A percentile compares a stretch with the other conserved stretches of the same genome.
These are phyloP conservation scores for Metschnikowia amazonensis DNA, from an alignment of 805 yeast species.

Conservation along the genomic window DNA sequence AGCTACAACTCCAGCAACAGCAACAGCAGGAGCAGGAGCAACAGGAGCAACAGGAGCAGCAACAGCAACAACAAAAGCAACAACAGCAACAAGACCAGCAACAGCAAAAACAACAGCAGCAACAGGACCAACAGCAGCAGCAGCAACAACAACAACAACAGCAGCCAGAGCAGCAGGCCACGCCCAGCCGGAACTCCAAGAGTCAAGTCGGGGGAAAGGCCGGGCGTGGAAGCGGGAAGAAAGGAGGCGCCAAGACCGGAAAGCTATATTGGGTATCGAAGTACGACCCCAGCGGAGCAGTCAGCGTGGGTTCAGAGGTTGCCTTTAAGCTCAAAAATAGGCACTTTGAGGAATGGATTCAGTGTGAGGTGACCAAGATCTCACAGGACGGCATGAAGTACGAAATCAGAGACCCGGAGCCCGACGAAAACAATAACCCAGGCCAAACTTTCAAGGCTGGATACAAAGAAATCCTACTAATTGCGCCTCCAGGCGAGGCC, in stretches of 20 bases:
- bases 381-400: slow-evolving; percentile 66
- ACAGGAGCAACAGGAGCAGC: not conserved
- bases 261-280: slow-evolving; percentile 50
- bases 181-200: slow-evolving; percentile 6
- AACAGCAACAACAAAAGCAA: slow-evolving; percentile 7
- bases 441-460: slow-evolving; percentile 83
- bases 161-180: slow-evolving; percentile 6
- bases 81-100: slow-evolving; percentile 5
- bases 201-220: slow-evolving; percentile 12
- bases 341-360: slow-evolving; percentile 92
- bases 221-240: slow-evolving; percentile 15
- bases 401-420: slow-evolving; percentile 97
- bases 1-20: slow-evolving; percentile 13
- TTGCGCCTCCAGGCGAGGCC: slow-evolving; percentile 53
- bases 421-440: slow-evolving; percentile 86
- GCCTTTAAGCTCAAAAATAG: slow-evolving; percentile 75
- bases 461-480: slow-evolving; percentile 72
- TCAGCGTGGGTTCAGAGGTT: slow-evolving; percentile 71
- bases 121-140: slow-evolving; percentile 10
- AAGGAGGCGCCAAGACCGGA: slow-evolving; percentile 32
- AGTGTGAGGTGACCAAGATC: slow-evolving; percentile 80
- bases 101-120: not conserved
- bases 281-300: slow-evolving; percentile 56
- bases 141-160: not conserved
- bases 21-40: slow-evolving; percentile 8